Conservation (phyloP, 345 rosid genomes). For the Erucastrum elatum region DNA sequence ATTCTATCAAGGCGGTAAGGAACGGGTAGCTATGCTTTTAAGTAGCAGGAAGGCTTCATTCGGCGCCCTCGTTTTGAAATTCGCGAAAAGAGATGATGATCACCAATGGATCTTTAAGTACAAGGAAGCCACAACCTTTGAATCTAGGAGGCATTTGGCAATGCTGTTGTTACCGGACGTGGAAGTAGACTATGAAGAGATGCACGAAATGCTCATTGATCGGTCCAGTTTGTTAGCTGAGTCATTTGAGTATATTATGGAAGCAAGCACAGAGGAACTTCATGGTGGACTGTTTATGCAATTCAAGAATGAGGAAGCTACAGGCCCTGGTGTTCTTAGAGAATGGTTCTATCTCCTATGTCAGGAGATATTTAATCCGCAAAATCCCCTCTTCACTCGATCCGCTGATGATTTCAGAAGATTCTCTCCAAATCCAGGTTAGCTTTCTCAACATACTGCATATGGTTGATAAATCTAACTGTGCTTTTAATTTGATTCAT, state of each 20-base stretch:
- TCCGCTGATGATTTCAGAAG: conserved; percentile 82
- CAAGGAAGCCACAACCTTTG: conserved; percentile 78
- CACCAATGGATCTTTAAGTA: conserved; percentile 77
- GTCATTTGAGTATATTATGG: conserved; percentile 73
- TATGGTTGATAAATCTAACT: neutral
- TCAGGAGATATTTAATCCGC: conserved; percentile 70
- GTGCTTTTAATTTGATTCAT: neutral
- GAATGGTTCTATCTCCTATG: conserved; percentile 93
- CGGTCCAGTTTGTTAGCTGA: conserved; percentile 81
- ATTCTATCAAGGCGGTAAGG: conserved; percentile 59
- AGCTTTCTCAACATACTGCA: neutral
- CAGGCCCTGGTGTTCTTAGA: conserved; percentile 92
- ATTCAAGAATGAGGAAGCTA: conserved; percentile 95
- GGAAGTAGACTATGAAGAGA: conserved; percentile 77
- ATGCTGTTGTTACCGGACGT: conserved; percentile 85
- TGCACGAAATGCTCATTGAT: conserved; percentile 97
- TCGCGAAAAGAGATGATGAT: conserved; percentile 46
- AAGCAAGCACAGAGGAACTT: conserved; percentile 62
- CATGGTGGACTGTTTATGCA: conserved; percentile 83
- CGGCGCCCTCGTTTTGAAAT: conserved; percentile 59
- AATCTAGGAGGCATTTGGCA: conserved; percentile 79
- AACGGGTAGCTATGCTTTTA: conserved; percentile 50
- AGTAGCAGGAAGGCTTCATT: conserved; percentile 49
- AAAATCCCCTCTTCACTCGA: conserved; percentile 71
- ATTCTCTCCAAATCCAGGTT: conserved; percentile 94